phyloP scores from a whole-genome alignment of 371 early-diverging fungal genomes.

The Mortierella sp. region DNA sequence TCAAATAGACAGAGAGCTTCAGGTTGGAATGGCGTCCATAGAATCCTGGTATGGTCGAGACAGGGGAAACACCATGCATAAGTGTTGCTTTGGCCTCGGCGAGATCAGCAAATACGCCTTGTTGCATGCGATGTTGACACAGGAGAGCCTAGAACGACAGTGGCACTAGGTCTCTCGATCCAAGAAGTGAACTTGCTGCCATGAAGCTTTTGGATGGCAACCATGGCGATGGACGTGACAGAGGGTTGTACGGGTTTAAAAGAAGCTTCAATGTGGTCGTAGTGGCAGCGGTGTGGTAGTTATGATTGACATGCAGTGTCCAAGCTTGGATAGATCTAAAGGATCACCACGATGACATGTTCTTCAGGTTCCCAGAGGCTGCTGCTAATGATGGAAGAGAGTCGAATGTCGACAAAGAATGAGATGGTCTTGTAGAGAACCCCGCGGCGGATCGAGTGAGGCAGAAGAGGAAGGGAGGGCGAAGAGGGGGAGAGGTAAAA shows the following conservation, averaged over 20 bases:
- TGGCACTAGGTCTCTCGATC: conserved; percentile 92
- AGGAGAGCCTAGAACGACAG: conserved; percentile 90
- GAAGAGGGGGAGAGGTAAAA: background rate
- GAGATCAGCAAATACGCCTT: conserved; percentile 57
- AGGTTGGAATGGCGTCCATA: background rate
- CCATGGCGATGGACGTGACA: conserved; percentile 76
- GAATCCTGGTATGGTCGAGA: conserved; percentile 32
- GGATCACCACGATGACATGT: conserved; percentile 86
- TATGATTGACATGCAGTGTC: conserved; percentile 62
- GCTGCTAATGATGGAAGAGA: conserved; percentile 92
- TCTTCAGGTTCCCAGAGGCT: conserved; percentile 96
- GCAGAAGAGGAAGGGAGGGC: conserved; percentile 16
- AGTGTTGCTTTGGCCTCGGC: conserved; percentile 17
- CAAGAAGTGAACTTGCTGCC: conserved; percentile 86
- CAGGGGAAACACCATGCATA: conserved; percentile 41
- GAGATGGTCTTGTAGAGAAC: conserved; percentile 79
- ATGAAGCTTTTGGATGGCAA: conserved; percentile 81
- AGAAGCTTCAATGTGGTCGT: conserved; percentile 73
- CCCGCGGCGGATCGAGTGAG: conserved; percentile 88
- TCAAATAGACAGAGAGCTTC: conserved; percentile 16
- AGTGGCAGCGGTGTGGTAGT: conserved; percentile 87
- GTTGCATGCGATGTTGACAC: conserved; percentile 90
- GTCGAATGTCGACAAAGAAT: conserved; percentile 81
- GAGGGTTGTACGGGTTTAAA: conserved; percentile 90
- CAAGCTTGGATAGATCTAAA: conserved; percentile 76